Percentiles rank a stretch among this genome's conserved stretches.
phyloP scores from a whole-genome alignment of 768 basidiomycete genomes.

The Exidia glandulosa region DNA sequence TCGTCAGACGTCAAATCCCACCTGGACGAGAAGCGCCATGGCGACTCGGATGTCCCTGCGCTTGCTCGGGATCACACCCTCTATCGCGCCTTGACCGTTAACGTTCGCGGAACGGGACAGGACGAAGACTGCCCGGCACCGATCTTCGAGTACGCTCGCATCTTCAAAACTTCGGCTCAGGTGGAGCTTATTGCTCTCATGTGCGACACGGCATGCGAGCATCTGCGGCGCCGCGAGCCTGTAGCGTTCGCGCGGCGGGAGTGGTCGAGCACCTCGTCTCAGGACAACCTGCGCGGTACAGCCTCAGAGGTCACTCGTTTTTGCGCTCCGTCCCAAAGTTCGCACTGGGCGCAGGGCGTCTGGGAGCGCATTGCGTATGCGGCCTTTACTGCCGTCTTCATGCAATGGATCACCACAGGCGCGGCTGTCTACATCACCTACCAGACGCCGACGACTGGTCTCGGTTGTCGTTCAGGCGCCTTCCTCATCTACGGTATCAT shows the following conservation, averaged over 20 bases:
- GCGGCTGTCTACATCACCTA: slow-evolving; percentile 19
- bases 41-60: slow-evolving; percentile 2
- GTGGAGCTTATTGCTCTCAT: slow-evolving; percentile 10
- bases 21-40: no score
- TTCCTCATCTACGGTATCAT: slow-evolving; percentile 20
- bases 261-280: not conserved
- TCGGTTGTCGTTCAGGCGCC: slow-evolving; percentile 25
- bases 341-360: not conserved
- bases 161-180: slow-evolving; percentile 8
- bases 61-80: not conserved
- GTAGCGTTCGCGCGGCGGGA: not conserved
- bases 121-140: slow-evolving; percentile 14
- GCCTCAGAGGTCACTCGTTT: not conserved
- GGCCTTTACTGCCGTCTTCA: slow-evolving; percentile 16
- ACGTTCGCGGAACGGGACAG: slow-evolving; percentile 1
- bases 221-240: not conserved
- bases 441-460: slow-evolving; percentile 22
- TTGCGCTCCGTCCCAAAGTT: not conserved
- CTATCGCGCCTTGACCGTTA: not conserved
- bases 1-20: not conserved
- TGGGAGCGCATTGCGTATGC: slow-evolving; percentile 14
- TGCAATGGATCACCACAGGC: slow-evolving; percentile 24
- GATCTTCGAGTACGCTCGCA: slow-evolving; percentile 14
- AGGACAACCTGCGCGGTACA: not conserved
- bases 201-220: not conserved